Base-by-base conservation (phyloP, 345 rosid species). In the Microthlaspi erraticum region DNA sequence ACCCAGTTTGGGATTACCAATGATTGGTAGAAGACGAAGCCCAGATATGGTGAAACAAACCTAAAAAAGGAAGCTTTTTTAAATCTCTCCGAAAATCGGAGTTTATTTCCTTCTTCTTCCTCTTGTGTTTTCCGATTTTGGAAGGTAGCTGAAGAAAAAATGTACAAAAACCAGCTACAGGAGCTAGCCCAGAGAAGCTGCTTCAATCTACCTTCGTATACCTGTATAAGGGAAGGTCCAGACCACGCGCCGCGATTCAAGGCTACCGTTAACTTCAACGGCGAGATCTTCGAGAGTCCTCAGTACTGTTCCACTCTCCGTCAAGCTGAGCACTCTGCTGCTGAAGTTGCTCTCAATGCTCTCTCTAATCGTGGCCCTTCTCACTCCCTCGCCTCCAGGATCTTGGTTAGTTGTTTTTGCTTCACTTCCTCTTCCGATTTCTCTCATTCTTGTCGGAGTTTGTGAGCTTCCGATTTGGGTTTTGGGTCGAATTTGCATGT, bases 131-230 rank as follows among this genome's bases (percentile, higher is more conserved):
- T 33, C 5, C 14, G 20, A 58, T 19, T 60, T 31, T 39, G 41
- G 12, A 8, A 8, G 23, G 9, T 51, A 54, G 26, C 39, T 17
- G 19, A 0, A 8, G 5, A 46, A 10, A 41, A 52, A 82, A 94
- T 94, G 99, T 94, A 94, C 77, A 94, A 94, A 90, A 94, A 94
- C 83, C 99, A 94, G 96, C 85, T 94, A 14, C 99, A 94, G 71
- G 99, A 94, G 97, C 91, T 94, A 83, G 99, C 99, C 75, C 99
- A 94, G 89, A 85, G 99, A 84, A 94, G 99, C 96, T 94, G 99
- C 86, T 94, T 94, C 80, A 81, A 77, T 74, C 90, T 94, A 6
- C 99, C 99, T 8, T 88, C 96, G 10, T 94, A 94, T 72, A 86
- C 92, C 4, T 91, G 96, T 82, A 78, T 94, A 45, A 77, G 99